phyloP scores from a whole-genome alignment of 805 yeast genomes.

The Pichia insulana region DNA sequence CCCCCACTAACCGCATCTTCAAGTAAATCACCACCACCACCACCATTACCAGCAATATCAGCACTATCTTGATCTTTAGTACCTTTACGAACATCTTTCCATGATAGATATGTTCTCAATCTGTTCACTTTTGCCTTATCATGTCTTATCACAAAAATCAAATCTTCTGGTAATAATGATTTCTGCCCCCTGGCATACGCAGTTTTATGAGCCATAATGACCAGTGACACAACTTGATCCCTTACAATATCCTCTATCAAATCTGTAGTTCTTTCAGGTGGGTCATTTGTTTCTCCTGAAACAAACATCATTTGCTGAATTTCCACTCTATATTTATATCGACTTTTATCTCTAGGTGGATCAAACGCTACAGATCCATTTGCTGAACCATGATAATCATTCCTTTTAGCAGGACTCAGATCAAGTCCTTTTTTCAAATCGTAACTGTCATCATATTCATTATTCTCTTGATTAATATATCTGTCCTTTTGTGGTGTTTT shows the following conservation, averaged over 20 bases:
- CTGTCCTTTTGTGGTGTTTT: background rate
- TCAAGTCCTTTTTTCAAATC: background rate
- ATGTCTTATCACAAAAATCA: constrained; percentile 84
- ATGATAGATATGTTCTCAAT: constrained; percentile 79
- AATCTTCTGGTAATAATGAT: constrained; percentile 84
- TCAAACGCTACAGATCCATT: constrained; percentile 1
- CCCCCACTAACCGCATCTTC: constrained; percentile 20
- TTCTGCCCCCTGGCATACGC: constrained; percentile 76
- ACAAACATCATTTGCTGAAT: constrained; percentile 99
- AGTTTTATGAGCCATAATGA: constrained; percentile 64
- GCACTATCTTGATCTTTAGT: constrained; percentile 54
- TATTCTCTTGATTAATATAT: background rate
- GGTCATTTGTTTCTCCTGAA: constrained; percentile 88
- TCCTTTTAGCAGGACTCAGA: background rate
- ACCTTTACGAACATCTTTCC: constrained; percentile 93
- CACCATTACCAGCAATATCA: constrained; percentile 25
- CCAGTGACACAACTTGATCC: constrained; percentile 85
- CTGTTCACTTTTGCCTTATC: constrained; percentile 92
- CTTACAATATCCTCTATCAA: constrained; percentile 90
- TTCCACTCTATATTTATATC: constrained; percentile 78
- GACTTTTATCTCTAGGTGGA: constrained; percentile 24
- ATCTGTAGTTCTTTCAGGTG: constrained; percentile 87
- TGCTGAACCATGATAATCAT: background rate
- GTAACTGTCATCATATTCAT: background rate
- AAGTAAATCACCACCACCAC: constrained; percentile 27